These are phyloP conservation scores for Vachellia pachyceras DNA, from an alignment of 306 rosid genomes.

Conservation along the genomic window DNA sequence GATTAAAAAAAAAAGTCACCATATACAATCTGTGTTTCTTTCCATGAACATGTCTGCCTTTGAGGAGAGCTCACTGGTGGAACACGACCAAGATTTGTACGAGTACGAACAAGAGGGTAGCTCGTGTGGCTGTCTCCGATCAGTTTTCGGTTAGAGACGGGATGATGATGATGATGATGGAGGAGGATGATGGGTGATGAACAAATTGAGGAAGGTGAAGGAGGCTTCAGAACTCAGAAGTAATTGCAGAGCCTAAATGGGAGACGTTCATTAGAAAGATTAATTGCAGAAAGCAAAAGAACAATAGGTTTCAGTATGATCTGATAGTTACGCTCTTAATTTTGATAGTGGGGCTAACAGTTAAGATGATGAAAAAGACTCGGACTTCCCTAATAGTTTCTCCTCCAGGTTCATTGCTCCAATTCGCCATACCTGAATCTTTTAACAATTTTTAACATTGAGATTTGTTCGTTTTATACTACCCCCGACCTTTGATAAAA, in stretches of 20 bases:
- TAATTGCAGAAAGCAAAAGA: conserved; percentile 46
- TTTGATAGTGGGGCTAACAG: conserved; percentile 52
- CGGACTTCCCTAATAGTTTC: conserved; percentile 45
- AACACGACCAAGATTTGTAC: conserved; percentile 23
- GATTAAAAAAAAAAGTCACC: background rate
- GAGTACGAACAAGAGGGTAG: conserved; percentile 37
- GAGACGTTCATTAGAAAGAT: conserved; percentile 72
- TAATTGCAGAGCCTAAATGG: conserved; percentile 78
- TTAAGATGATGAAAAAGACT: conserved; percentile 47
- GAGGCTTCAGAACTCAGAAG: conserved; percentile 63
- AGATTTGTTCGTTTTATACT: background rate
- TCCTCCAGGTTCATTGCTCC: conserved; percentile 59
- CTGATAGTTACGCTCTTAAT: conserved; percentile 75
- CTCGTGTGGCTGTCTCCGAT: conserved; percentile 55
- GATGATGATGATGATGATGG: conserved; percentile 26
- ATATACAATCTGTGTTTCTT: background rate
- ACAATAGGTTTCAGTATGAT: conserved; percentile 65
- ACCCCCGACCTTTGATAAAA: no score
- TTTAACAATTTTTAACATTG: background rate
- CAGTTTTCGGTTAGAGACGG: conserved; percentile 25
- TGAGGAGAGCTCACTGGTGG: conserved; percentile 46
- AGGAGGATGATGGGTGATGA: conserved; percentile 55
- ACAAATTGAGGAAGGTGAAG: conserved; percentile 51
- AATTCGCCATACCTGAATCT: background rate
- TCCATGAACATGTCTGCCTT: conserved; percentile 39